Conservation (phyloP, 768 basidiomycete species). For the Boletus barrowsii region DNA sequence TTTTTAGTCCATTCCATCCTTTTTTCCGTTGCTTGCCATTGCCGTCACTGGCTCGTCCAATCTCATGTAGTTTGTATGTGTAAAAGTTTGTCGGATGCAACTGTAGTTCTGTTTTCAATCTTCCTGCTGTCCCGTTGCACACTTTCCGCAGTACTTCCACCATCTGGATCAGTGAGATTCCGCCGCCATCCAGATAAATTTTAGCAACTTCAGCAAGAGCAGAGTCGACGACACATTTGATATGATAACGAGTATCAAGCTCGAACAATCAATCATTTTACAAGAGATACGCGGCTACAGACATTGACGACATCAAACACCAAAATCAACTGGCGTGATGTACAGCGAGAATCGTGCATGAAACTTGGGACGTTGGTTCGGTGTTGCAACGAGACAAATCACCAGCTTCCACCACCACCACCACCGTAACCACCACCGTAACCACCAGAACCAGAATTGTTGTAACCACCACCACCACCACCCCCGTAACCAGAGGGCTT, state of each 20-base stretch:
- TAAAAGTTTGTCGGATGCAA: constrained; percentile 16
- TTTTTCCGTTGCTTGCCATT: neutral
- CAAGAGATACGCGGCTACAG: constrained; percentile 3
- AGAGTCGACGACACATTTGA: too few species aligned
- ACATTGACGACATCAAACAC: constrained; percentile 1
- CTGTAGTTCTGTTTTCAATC: neutral
- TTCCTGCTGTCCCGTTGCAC: neutral
- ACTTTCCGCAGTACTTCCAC: neutral
- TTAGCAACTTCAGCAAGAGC: too few species aligned
- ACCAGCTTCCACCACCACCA: constrained; percentile 10
- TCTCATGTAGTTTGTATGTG: constrained; percentile 15
- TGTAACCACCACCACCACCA: constrained; percentile 14
- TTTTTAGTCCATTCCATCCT: neutral
- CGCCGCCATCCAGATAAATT: too few species aligned
- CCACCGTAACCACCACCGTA: neutral
- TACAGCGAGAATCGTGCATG: constrained; percentile 10
- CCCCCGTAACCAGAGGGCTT: constrained; percentile 30
- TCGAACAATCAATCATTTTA: neutral
- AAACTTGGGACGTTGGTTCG: neutral
- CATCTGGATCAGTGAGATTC: constrained; percentile 12
- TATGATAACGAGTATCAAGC: neutral
- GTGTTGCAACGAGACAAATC: constrained; percentile 5
- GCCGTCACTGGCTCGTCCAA: neutral
- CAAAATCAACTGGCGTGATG: neutral
- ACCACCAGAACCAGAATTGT: constrained; percentile 1